These are phyloP conservation scores for Saccharomyces uvarum DNA, from an alignment of 1,139 yeast genomes.

Conservation along the genomic window DNA sequence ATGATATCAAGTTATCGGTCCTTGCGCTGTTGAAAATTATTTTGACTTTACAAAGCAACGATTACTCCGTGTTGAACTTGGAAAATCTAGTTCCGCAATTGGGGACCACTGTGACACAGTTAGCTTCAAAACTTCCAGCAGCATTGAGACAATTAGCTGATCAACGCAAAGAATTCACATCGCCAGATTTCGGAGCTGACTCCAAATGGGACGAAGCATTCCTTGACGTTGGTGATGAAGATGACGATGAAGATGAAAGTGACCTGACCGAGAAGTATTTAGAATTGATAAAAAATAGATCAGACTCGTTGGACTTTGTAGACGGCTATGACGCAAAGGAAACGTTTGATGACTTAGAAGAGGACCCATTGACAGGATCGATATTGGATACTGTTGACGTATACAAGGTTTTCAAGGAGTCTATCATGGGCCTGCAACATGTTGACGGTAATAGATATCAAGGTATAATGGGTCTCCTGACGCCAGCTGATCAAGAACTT, in stretches of 20 bases:
- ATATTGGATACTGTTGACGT: conserved; percentile 71
- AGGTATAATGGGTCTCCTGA: conserved; percentile 28
- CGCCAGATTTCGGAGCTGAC: conserved; percentile 34
- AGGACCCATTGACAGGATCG: conserved; percentile 75
- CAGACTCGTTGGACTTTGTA: conserved; percentile 36
- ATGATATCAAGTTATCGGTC: conserved; percentile 68
- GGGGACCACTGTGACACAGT: conserved; percentile 41
- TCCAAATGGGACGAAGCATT: conserved; percentile 30
- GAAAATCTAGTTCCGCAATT: conserved; percentile 30
- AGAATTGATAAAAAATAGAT: conserved; percentile 40
- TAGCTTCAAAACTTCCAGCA: conserved; percentile 56
- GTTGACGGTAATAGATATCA: conserved; percentile 34
- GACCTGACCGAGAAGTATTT: conserved; percentile 28
- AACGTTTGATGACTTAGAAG: conserved; percentile 53
- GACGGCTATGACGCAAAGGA: conserved; percentile 35
- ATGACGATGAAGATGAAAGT: conserved; percentile 39
- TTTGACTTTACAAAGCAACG: conserved; percentile 26
- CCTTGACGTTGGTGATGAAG: conserved; percentile 34
- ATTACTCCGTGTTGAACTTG: conserved; percentile 28
- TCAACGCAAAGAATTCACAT: conserved; percentile 45
- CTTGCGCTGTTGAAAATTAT: conserved; percentile 58
- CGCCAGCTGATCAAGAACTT: conserved; percentile 32
- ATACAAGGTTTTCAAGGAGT: conserved; percentile 43
- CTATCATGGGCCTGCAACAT: conserved; percentile 27
- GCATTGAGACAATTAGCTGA: conserved; percentile 63